Percentiles rank a stretch among this genome's conserved stretches.
phyloP scores from a whole-genome alignment of 345 rosid genomes.

The Carallia brachiata region DNA sequence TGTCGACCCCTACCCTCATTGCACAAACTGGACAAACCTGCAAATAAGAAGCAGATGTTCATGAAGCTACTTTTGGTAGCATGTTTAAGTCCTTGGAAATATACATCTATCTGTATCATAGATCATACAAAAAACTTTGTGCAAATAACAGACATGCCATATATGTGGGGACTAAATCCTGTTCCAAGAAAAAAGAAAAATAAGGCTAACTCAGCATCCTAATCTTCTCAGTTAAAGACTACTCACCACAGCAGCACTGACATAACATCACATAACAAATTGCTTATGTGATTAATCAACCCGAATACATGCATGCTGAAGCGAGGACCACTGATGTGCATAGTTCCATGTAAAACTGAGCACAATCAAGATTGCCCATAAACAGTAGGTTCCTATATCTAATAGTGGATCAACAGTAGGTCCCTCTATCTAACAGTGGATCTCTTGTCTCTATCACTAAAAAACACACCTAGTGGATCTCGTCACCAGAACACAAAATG shows the following conservation, averaged over 20 bases:
- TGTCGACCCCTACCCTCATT: constrained; percentile 81
- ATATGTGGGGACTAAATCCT: neutral
- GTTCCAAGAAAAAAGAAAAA: neutral
- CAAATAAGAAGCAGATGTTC: constrained; percentile 18
- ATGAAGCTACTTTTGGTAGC: neutral
- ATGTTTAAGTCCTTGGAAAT: neutral
- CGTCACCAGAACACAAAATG: too few species aligned
- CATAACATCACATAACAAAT: neutral
- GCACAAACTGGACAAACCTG: constrained; percentile 96
- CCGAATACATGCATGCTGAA: neutral
- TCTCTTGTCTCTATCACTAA: too few species aligned
- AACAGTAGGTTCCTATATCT: too few species aligned
- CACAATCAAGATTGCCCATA: neutral
- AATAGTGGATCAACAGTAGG: too few species aligned
- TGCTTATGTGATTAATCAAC: neutral
- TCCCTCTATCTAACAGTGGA: too few species aligned
- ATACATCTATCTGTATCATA: too few species aligned
- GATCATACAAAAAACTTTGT: too few species aligned
- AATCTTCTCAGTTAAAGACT: neutral
- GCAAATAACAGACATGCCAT: neutral
- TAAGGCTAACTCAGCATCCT: neutral
- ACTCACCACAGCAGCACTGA: neutral
- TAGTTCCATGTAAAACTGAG: neutral
- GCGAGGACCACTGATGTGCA: neutral
- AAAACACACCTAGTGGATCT: too few species aligned